Base-by-base conservation (phyloP, 179 eudicot species). In the Silene vulgaris region DNA sequence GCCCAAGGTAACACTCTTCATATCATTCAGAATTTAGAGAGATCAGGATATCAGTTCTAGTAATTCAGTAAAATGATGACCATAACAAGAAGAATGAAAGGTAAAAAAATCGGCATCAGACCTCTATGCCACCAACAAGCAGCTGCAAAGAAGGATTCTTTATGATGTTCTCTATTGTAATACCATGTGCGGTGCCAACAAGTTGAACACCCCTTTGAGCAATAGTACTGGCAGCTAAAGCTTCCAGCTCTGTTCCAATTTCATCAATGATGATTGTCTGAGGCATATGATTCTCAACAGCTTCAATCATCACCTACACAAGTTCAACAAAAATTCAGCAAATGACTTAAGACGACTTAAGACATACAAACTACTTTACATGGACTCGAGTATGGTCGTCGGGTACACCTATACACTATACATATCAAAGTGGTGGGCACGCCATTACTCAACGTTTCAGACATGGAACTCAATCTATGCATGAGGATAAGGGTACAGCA, bases 171-270 rank as follows among this genome's bases (percentile, higher is more conserved):
- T 95, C 99, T 69, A 95, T 95, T 1, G 97, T 90, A 81, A 90
- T 87, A 66, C 99, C 99, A 80, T 95, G 99, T 40, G 99, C 99
- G 19, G 97, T 95, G 73, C 89, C 99, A 79, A 95, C 97, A 70
- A 95, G 99, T 86, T 92, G 97, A 75, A 95, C 99, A 68, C 99
- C 99, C 85, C 99, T 92, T 82, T 95, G 99, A 71, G 99, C 95
- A 81, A 92, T 95, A 28, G 99, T 95, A 74, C 97, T 90, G 45
- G 99, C 99, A 72, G 99, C 99, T 75, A 96, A 76, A 54, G 99
- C 99, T 83, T 96, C 99, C 74, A 93, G 96, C 67, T 93, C 97
- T 0, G 99, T 96, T 74, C 99, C 97, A 66, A 96, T 96, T 81
- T 96, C 99, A 82, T 96, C 99, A 75, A 96, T 96, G 82, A 96